Base-by-base conservation (phyloP, 2,329 filamentous ascomycete genomes). In the Phaeosphaeria sp. region DNA sequence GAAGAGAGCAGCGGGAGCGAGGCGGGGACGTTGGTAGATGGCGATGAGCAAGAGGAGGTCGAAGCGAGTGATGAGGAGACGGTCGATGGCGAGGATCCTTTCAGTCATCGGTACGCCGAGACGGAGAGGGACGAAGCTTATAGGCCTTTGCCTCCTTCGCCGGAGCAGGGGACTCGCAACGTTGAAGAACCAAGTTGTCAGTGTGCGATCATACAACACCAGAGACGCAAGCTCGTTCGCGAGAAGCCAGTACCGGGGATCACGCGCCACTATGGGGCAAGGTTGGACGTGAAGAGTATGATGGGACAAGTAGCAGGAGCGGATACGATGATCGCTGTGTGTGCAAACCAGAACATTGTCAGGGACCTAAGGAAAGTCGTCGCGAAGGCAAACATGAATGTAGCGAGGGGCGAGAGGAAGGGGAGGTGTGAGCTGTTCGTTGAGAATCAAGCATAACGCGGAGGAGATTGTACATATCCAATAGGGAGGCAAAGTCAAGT, bases 321-420 rank as follows among this genome's bases (percentile, higher is more conserved):
- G n/a, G 64, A 39, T 10, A 57, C 63, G 0, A 72, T 72, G 63
- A 60, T 72, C 0, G 70, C 62, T 1, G 59, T 68, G 1, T 74
- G 70, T 42, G 59, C 65, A 2, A 72, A 66, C 44, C 18, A 7
- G 1, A 52, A 46, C 0, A 44, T 74, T 1, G 54, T 52, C 2
- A 54, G 43, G 18, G 49, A 63, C 10, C 54, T 59, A 9, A 59
- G 54, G 33, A 58, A 51, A 20, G 47, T 50, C 4, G 68, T 69
- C 2, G 61, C 68, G 7, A 51, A 41, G 27, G 61, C 67, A 39
- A 71, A 69, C 9, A 18, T 67, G 17, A 65, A 69, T 1, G 64
- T 64, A 55, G 68, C 65, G 11, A 43, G 57, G 13, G 6, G 59
- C 61, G 18, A 56, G 56, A 21, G 60, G 69, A 30, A 57, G 58